Evolutionary conservation across 805 yeast genomes (phyloP).

Genomic region (Diddensiella santjacobensis): DNA sequence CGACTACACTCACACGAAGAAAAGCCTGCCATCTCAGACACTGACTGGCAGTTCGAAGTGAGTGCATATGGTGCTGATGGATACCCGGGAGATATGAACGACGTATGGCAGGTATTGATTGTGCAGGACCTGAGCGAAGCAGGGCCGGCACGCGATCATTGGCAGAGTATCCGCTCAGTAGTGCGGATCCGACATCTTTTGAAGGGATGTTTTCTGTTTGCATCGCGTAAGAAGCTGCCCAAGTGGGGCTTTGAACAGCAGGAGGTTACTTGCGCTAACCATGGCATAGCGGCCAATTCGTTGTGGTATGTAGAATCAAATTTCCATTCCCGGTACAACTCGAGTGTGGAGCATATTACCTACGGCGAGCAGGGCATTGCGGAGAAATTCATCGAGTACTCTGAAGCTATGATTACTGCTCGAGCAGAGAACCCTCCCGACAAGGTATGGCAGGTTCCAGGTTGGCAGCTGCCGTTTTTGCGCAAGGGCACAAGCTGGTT

Average conservation of each 20-base stretch:
- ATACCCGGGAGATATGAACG: conserved; percentile 51
- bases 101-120: conserved; percentile 53
- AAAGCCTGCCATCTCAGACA: conserved; percentile 22
- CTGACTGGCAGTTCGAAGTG: conserved; percentile 26
- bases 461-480: conserved; percentile 15
- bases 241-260: conserved; percentile 65
- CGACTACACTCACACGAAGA: conserved; percentile 24
- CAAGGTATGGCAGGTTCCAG: not conserved
- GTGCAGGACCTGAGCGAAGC: conserved; percentile 24
- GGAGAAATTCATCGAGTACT: conserved; percentile 17
- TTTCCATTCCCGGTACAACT: conserved; percentile 43
- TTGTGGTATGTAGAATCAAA: conserved; percentile 62
- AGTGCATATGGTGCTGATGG: conserved; percentile 50
- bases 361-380: conserved; percentile 12
- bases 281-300: conserved; percentile 54
- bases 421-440: not conserved
- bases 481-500: conserved; percentile 10
- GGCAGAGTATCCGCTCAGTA: conserved; percentile 47
- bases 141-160: conserved; percentile 29
- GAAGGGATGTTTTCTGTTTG: conserved; percentile 55
- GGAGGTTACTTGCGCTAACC: conserved; percentile 70
- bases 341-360: conserved; percentile 9
- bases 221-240: conserved; percentile 61
- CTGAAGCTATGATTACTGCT: conserved; percentile 16
- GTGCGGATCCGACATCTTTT: conserved; percentile 57